Conservation (phyloP, 805 yeast species). For the Myxozyma melibiosi region DNA sequence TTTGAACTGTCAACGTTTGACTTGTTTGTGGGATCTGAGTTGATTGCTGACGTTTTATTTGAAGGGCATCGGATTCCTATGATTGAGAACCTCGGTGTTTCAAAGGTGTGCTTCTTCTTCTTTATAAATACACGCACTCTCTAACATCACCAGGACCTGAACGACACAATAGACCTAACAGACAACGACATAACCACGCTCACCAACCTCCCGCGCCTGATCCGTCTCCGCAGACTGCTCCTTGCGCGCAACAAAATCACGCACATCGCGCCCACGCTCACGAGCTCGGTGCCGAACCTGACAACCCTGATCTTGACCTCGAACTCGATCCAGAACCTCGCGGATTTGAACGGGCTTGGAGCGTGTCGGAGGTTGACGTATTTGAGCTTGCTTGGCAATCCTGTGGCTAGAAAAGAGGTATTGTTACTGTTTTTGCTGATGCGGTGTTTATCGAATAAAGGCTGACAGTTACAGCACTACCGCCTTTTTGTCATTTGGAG, state of each 20-base stretch:
- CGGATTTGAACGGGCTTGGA: constrained; percentile 47
- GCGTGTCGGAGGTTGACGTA: constrained; percentile 50
- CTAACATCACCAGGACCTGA: constrained; percentile 41
- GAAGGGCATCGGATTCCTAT: constrained; percentile 45
- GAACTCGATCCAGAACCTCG: constrained; percentile 53
- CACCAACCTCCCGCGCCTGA: constrained; percentile 51
- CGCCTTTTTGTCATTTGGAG: constrained; percentile 61
- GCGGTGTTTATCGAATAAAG: not conserved
- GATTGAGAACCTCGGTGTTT: constrained; percentile 50
- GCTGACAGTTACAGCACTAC: constrained; percentile 47
- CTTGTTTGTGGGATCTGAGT: not conserved
- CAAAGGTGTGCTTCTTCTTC: constrained; percentile 32
- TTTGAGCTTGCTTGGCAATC: constrained; percentile 53
- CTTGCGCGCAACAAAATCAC: constrained; percentile 64
- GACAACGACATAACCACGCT: constrained; percentile 69
- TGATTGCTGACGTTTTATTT: not conserved
- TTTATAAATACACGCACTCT: not conserved
- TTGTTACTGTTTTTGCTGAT: not conserved
- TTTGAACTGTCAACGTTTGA: too few relatives aligned
- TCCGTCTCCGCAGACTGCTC: constrained; percentile 55
- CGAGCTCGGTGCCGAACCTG: constrained; percentile 50
- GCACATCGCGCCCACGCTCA: constrained; percentile 45
- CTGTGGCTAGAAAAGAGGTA: constrained; percentile 32
- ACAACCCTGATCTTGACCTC: constrained; percentile 54
- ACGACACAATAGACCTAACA: constrained; percentile 68